Evolutionary conservation across 441 rosid species (phyloP).

Genomic region (Syzygium malaccense): DNA sequence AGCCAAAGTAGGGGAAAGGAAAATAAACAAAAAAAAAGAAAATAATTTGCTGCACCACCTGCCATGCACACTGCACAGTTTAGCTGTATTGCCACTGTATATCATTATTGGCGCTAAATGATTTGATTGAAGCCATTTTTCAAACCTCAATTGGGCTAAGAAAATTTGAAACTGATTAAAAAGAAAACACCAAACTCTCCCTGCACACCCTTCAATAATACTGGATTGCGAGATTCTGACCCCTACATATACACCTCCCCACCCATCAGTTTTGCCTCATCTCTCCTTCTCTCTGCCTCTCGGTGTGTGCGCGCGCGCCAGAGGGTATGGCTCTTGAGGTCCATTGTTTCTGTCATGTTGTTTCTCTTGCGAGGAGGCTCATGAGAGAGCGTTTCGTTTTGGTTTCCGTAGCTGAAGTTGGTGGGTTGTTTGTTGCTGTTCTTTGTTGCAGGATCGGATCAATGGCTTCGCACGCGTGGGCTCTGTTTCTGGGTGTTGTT

Average conservation of each 20-base stretch:
- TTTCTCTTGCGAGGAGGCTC: neutral
- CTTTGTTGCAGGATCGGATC: neutral
- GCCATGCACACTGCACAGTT: neutral
- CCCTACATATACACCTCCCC: slow-evolving; percentile 1
- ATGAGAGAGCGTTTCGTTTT: neutral
- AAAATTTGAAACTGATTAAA: neutral
- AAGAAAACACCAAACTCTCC: neutral
- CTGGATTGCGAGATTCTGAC: neutral
- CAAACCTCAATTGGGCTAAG: neutral
- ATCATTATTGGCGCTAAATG: neutral
- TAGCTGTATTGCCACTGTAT: neutral
- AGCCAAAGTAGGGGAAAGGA: neutral
- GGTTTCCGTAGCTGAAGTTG: neutral
- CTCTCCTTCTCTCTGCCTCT: neutral
- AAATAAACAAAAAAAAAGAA: neutral
- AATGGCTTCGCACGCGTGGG: neutral
- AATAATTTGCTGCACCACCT: neutral
- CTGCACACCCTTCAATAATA: neutral
- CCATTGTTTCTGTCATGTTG: neutral
- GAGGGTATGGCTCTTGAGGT: neutral
- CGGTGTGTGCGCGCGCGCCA: neutral
- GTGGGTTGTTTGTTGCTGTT: neutral
- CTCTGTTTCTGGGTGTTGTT: neutral
- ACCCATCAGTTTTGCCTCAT: neutral
- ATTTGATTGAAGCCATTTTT: neutral